Evolutionary conservation across 106 monocot species (phyloP).

Genomic region (Chionographis japonica): DNA sequence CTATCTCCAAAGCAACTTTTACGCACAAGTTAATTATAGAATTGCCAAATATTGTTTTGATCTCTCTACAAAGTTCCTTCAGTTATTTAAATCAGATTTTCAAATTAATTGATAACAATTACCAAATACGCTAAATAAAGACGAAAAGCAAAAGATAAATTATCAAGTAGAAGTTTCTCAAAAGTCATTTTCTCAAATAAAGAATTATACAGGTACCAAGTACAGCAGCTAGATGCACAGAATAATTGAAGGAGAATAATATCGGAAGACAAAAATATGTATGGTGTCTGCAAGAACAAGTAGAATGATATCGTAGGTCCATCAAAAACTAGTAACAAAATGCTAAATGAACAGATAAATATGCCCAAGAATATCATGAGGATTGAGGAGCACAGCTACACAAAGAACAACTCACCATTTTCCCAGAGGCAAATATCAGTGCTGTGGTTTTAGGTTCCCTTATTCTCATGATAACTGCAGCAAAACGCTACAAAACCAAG

Average conservation of each 20-base stretch:
- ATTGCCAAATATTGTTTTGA: too few species aligned
- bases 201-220: not conserved
- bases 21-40: too few species aligned
- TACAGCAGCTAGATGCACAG: not conserved
- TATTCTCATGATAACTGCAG: slow-evolving; percentile 52
- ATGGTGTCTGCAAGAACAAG: not conserved
- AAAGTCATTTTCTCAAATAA: not conserved
- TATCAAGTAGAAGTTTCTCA: not conserved
- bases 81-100: too few species aligned
- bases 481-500: slow-evolving; percentile 34
- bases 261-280: not conserved
- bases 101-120: too few species aligned
- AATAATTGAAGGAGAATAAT: not conserved
- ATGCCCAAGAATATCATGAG: not conserved
- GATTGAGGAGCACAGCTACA: not conserved
- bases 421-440: slow-evolving; percentile 50
- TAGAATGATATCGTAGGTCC: not conserved
- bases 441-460: slow-evolving; percentile 52
- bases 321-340: not conserved
- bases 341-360: not conserved
- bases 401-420: slow-evolving; percentile 30
- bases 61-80: too few species aligned
- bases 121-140: too few species aligned
- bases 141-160: too few species aligned
- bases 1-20: too few species aligned